Conservation (phyloP, 148 eudicot genomes). For the Pharnaceum exiguum region DNA sequence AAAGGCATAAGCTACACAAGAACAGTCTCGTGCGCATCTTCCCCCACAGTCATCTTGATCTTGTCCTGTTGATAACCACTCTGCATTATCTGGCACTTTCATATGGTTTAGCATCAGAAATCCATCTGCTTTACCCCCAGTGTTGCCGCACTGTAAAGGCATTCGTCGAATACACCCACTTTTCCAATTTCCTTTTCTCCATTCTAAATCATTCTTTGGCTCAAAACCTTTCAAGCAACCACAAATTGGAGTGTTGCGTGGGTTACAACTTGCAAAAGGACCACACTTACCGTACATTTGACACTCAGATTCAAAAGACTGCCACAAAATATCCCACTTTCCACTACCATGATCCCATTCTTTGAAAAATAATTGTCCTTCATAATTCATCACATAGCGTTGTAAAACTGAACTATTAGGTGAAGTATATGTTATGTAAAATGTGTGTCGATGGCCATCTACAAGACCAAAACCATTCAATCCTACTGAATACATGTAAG, state of each 20-base stretch:
- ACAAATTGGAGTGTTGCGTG: constrained; percentile 35
- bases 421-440: constrained; percentile 1
- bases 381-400: constrained; percentile 9
- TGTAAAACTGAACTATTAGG: not conserved
- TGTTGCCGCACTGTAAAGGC: constrained; percentile 28
- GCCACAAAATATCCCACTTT: constrained; percentile 23
- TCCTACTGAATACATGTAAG: not conserved
- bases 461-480: constrained; percentile 2
- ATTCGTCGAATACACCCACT: constrained; percentile 44
- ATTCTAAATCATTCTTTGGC: constrained; percentile 35
- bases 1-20: constrained; percentile 36
- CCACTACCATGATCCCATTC: constrained; percentile 13
- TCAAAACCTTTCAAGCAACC: constrained; percentile 45
- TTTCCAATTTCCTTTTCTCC: constrained; percentile 47
- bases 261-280: constrained; percentile 47
- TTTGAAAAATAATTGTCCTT: constrained; percentile 16
- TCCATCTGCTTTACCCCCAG: constrained; percentile 21
- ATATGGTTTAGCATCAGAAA: constrained; percentile 24
- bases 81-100: constrained; percentile 29
- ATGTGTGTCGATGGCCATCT: constrained; percentile 8
- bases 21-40: constrained; percentile 31
- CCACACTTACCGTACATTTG: constrained; percentile 57
- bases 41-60: constrained; percentile 25
- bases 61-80: not conserved
- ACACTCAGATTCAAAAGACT: constrained; percentile 21